Evolutionary conservation across 2,329 filamentous ascomycete genomes (phyloP), one percentile per base, ranked within the genome.

Genomic region (Ceratocystiopsis brevicomis): DNA sequence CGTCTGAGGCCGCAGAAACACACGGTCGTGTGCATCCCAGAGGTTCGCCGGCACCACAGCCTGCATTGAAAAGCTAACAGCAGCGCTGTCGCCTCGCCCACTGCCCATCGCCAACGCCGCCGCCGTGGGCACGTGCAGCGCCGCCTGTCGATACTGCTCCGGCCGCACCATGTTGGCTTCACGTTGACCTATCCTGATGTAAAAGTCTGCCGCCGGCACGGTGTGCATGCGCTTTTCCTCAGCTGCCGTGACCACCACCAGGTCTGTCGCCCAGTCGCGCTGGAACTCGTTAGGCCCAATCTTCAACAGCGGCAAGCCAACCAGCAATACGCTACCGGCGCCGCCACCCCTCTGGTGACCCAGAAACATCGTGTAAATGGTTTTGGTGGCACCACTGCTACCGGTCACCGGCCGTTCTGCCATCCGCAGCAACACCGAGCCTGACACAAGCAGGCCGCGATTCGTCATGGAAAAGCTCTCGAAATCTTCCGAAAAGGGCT

Each of bases 271-370:
- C 40, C 47, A 44, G 41, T 48, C 39, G 16, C 47, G 47, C 35
- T 46, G 38, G 35, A 48, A 48, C 5, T 43, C 36, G 21, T 48
- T 43, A n/a, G 47, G 47, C 14, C 44, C 47, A 18, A 47, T 33
- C 34, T 48, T 48, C 21, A 41, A 18, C 36, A 48, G 33, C 36
- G 18, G 39, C 15, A 48, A 40, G 30, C 46, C 46, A 15, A 42
- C 17, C 21, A 40, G 43, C 19, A 21, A 6, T 6, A 21, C 19
- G 19, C n/a, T n/a, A n/a, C 19, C 19, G 19, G 4, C 19, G 19
- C 6, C 6, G 6, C 19, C 19, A 21, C 19, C 19, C 6, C 19
- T 21, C 6, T 21, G 19, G 6, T 21, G 19, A 6, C 19, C 19
- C 19, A 21, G 19, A 6, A 21, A 4, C 4, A 21, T 21, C 6